phyloP scores from a whole-genome alignment of 176 grass and related monocot genomes.

The Aegilops bicornis region DNA sequence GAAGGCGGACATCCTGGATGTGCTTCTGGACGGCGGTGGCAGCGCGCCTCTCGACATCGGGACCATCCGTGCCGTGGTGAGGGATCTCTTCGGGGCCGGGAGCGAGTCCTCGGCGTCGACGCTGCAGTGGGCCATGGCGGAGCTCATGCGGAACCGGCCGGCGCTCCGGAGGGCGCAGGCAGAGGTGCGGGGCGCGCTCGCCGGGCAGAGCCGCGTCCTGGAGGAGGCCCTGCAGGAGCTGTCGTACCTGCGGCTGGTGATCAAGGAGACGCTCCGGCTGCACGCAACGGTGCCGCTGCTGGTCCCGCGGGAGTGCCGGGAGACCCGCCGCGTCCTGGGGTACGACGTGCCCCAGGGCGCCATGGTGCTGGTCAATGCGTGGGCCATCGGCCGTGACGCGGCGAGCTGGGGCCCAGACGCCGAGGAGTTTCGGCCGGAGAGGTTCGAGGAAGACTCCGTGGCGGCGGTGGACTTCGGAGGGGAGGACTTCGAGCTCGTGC shows the following conservation, averaged over 20 bases:
- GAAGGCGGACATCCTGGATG: neutral
- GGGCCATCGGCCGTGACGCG: neutral
- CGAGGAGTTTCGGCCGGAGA: neutral
- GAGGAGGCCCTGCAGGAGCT: neutral
- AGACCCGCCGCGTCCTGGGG: neutral
- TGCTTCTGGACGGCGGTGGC: neutral
- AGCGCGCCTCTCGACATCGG: neutral
- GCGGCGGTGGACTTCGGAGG: neutral
- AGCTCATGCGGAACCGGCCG: neutral
- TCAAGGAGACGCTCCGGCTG: conserved; percentile 23
- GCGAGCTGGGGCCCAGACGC: neutral
- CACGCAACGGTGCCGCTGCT: neutral
- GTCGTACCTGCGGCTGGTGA: neutral
- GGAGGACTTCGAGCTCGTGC: neutral
- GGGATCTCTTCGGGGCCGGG: neutral
- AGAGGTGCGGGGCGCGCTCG: neutral
- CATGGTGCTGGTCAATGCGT: neutral
- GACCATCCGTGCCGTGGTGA: neutral
- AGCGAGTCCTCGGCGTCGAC: conserved; percentile 1
- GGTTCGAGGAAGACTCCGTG: neutral
- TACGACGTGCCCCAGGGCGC: neutral
- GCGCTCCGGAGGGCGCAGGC: neutral
- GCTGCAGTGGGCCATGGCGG: conserved; percentile 8
- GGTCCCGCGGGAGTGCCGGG: neutral
- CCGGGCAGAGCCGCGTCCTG: neutral